Conservation (phyloP, 768 basidiomycete genomes). For the Artomyces pyxidatus region DNA sequence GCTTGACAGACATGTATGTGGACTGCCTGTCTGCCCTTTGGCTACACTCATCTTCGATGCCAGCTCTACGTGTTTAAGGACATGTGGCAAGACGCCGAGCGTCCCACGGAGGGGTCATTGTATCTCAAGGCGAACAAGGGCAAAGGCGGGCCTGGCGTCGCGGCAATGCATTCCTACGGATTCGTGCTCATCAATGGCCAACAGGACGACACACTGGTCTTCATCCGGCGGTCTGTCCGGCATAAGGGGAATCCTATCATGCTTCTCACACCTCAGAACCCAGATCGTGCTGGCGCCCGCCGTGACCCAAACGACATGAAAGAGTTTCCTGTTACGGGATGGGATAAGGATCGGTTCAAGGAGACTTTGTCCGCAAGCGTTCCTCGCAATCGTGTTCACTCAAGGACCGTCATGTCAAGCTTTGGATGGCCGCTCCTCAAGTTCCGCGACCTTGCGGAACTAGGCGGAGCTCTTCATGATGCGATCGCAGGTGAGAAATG, state of each 20-base stretch:
- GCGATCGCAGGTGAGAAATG: not conserved
- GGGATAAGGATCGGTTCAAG: too few species aligned
- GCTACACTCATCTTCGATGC: not conserved
- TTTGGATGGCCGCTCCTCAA: not conserved
- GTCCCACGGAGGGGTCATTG: not conserved
- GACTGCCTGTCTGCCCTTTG: not conserved
- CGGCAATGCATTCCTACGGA: not conserved
- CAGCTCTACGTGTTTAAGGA: not conserved
- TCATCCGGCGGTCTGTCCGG: not conserved
- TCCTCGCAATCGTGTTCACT: not conserved
- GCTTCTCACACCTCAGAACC: too few species aligned
- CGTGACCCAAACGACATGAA: too few species aligned
- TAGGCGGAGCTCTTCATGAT: not conserved
- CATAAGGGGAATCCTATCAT: not conserved
- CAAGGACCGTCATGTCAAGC: not conserved
- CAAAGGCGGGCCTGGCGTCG: not conserved
- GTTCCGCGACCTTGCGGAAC: not conserved
- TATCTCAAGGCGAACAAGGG: not conserved
- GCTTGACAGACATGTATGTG: not conserved
- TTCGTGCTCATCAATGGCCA: not conserved
- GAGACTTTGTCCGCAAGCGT: too few species aligned
- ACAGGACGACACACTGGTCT: not conserved
- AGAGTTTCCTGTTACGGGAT: too few species aligned
- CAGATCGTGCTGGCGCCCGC: too few species aligned
- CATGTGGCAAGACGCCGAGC: not conserved